Evolutionary conservation across 164 flowering plant species (phyloP).

Genomic region (Litsea cubeba): DNA sequence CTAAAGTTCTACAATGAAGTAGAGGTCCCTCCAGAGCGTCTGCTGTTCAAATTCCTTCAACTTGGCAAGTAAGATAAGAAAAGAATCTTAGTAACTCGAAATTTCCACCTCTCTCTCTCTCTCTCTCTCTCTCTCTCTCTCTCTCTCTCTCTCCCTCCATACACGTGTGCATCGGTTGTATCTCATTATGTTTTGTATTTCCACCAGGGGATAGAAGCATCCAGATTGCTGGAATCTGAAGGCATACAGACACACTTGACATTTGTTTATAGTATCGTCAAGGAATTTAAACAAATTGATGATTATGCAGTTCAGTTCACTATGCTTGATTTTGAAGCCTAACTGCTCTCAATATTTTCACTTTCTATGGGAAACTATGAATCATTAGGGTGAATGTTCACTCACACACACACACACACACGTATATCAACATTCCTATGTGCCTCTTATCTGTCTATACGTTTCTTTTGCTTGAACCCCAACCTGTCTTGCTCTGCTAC

Average conservation of each 20-base stretch:
- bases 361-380: neutral
- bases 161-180: neutral
- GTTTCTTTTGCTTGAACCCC: too few relatives aligned
- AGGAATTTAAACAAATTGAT: neutral
- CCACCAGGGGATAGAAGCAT: slow-evolving; percentile 86
- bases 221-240: slow-evolving; percentile 85
- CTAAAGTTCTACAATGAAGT: slow-evolving; percentile 66
- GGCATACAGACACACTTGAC: slow-evolving; percentile 97
- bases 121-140: too few relatives aligned
- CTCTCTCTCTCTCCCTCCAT: too few relatives aligned
- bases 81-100: neutral
- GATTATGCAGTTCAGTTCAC: neutral
- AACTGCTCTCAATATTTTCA: neutral
- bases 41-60: slow-evolving; percentile 95
- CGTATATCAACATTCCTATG: too few relatives aligned
- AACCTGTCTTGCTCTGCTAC: too few relatives aligned
- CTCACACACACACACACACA: too few relatives aligned
- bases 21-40: slow-evolving; percentile 71
- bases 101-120: slow-evolving; percentile 3
- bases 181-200: slow-evolving; percentile 10
- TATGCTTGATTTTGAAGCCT: neutral
- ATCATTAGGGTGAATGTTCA: neutral
- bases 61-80: slow-evolving; percentile 81
- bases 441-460: neutral
- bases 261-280: slow-evolving; percentile 68